Conservation (phyloP, 371 early-diverging fungal species). For the Mucor saturninus region DNA sequence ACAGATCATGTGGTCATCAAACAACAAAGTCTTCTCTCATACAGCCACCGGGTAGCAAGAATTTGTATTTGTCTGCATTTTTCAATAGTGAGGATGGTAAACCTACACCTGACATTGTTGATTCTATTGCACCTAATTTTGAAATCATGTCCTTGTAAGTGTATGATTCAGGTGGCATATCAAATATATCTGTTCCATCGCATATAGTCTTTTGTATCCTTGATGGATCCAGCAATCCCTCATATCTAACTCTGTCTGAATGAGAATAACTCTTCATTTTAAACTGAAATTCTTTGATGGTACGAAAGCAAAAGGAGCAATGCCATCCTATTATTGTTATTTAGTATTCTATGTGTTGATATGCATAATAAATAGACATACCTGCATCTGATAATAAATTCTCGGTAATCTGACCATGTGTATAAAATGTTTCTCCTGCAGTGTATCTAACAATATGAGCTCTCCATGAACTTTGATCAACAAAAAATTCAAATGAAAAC, state of each 20-base stretch:
- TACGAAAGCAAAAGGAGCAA: slow-evolving; percentile 49
- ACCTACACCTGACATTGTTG: slow-evolving; percentile 36
- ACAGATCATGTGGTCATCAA: slow-evolving; percentile 8
- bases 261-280: slow-evolving; percentile 55
- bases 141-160: slow-evolving; percentile 48
- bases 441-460: slow-evolving; percentile 44
- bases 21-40: slow-evolving; percentile 26
- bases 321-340: slow-evolving; percentile 27
- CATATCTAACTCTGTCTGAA: slow-evolving; percentile 29
- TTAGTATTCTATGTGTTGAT: neutral
- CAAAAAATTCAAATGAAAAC: slow-evolving; percentile 60
- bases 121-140: slow-evolving; percentile 42
- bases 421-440: slow-evolving; percentile 33
- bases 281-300: slow-evolving; percentile 46
- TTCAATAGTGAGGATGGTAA: slow-evolving; percentile 40
- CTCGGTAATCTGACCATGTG: slow-evolving; percentile 42
- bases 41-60: slow-evolving; percentile 60
- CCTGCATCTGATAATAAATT: slow-evolving; percentile 59
- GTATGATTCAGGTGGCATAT: slow-evolving; percentile 61
- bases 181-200: slow-evolving; percentile 42
- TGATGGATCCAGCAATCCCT: slow-evolving; percentile 11
- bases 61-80: slow-evolving; percentile 38
- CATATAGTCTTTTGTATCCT: slow-evolving; percentile 34
- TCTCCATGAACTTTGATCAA: slow-evolving; percentile 52
- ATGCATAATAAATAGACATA: slow-evolving; percentile 26